A percentile compares a stretch with the other conserved stretches of the same genome.
Conservation (phyloP, 306 rosid genomes). For the Medicago arabica region DNA sequence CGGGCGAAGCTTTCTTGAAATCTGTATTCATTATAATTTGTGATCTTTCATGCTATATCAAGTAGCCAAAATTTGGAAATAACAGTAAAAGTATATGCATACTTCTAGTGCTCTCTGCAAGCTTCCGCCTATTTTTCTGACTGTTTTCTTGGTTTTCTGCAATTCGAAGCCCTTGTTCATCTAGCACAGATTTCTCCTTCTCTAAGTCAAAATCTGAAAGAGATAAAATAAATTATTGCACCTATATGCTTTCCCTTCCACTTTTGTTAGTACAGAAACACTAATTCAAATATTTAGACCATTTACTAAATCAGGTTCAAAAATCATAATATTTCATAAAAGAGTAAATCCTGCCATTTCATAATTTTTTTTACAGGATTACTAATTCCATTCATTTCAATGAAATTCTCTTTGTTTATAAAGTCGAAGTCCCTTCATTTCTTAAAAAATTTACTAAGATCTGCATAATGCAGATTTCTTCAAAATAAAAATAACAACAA, state of each 20-base stretch:
- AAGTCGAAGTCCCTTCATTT: not conserved
- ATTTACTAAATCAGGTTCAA: slow-evolving; percentile 1
- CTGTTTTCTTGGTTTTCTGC: slow-evolving; percentile 98
- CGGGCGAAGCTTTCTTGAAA: slow-evolving; percentile 85
- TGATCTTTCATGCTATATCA: slow-evolving; percentile 4
- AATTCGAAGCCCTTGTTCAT: slow-evolving; percentile 94
- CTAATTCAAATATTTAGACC: slow-evolving; percentile 13
- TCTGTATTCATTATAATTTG: slow-evolving; percentile 54
- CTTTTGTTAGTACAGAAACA: not conserved
- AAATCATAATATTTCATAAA: not conserved
- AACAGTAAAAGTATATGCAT: slow-evolving; percentile 17
- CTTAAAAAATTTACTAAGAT: not conserved
- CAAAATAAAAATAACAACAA: not conserved
- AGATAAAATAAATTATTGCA: slow-evolving; percentile 7
- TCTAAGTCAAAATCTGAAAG: slow-evolving; percentile 89
- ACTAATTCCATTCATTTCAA: slow-evolving; percentile 18
- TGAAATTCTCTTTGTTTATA: not conserved
- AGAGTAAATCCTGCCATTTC: not conserved
- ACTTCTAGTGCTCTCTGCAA: slow-evolving; percentile 97
- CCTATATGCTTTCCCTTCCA: not conserved
- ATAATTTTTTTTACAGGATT: not conserved
- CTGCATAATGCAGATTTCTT: slow-evolving; percentile 3
- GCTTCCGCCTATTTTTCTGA: slow-evolving; percentile 97
- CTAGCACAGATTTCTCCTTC: slow-evolving; percentile 85
- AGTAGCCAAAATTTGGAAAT: slow-evolving; percentile 21